Percentiles rank a stretch among this genome's conserved stretches.
Conservation (phyloP, 257 asterid species). For the Anisodus tanguticus region DNA sequence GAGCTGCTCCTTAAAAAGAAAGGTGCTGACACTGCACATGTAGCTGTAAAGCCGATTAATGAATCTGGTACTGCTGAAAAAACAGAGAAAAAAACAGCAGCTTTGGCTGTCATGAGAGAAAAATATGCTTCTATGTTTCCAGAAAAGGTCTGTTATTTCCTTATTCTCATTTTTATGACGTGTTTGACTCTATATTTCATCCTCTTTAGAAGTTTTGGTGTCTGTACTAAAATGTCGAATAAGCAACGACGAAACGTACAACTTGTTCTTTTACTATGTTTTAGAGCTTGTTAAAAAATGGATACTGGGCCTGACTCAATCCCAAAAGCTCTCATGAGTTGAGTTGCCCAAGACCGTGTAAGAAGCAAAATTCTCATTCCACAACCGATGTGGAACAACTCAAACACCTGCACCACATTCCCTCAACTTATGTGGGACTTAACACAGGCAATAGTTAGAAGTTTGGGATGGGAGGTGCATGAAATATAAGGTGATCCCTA, state of each 20-base stretch:
- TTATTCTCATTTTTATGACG: constrained; percentile 17
- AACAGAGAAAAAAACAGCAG: constrained; percentile 50
- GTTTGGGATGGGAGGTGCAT: neutral
- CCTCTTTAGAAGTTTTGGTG: neutral
- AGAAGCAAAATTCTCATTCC: neutral
- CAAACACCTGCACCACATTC: neutral
- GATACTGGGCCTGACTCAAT: neutral
- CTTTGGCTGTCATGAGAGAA: constrained; percentile 46
- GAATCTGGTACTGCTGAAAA: constrained; percentile 55
- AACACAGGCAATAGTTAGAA: neutral
- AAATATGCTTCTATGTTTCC: constrained; percentile 72
- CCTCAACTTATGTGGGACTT: constrained; percentile 12
- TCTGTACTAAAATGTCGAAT: neutral
- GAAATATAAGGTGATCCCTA: neutral
- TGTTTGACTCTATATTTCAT: neutral
- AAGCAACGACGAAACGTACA: neutral
- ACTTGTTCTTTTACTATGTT: neutral
- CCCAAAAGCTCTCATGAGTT: neutral
- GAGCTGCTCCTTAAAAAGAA: constrained; percentile 69
- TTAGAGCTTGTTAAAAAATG: neutral
- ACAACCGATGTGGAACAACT: neutral
- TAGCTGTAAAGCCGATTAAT: constrained; percentile 44
- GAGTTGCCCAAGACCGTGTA: neutral
- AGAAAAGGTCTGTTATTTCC: constrained; percentile 66
- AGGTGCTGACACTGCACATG: constrained; percentile 52